Evolutionary conservation across 176 grass and related monocot genomes (phyloP).

Genomic region (Bothriochloa decipiens): DNA sequence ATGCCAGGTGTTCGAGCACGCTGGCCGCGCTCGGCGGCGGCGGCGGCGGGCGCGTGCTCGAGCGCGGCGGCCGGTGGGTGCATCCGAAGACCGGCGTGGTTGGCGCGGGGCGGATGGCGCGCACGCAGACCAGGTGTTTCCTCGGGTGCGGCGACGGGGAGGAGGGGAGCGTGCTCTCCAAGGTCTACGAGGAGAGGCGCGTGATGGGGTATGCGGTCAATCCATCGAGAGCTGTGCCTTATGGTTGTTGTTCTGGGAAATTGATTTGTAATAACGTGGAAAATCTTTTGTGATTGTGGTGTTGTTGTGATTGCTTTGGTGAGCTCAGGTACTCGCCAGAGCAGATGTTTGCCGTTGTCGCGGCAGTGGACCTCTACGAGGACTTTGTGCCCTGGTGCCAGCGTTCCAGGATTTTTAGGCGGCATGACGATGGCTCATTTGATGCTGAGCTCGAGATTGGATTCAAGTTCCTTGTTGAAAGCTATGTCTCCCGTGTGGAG

Average conservation of each 20-base stretch:
- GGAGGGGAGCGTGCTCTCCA: constrained; percentile 82
- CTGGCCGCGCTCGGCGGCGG: constrained; percentile 37
- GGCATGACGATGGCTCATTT: constrained; percentile 61
- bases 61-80: constrained; percentile 30
- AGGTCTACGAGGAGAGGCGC: constrained; percentile 82
- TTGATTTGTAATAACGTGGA: neutral
- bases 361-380: constrained; percentile 88
- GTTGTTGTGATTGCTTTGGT: neutral
- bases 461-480: constrained; percentile 95
- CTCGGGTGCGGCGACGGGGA: constrained; percentile 90
- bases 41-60: constrained; percentile 30
- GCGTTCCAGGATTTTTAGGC: constrained; percentile 67
- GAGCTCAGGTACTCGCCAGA: constrained; percentile 71
- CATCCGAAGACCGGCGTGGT: neutral
- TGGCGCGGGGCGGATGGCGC: constrained; percentile 30
- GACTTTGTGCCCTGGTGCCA: constrained; percentile 99
- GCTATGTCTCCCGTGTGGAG: constrained; percentile 87
- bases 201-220: constrained; percentile 72
- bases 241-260: neutral
- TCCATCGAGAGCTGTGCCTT: neutral
- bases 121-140: constrained; percentile 68
- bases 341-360: constrained; percentile 81
- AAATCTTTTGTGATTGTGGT: neutral
- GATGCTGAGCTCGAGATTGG: constrained; percentile 97
- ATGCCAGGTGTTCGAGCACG: constrained; percentile 59